Percentiles rank a stretch among this genome's conserved stretches.
These are phyloP conservation scores for Penicillium sp. DNA, from an alignment of 2,329 filamentous ascomycete genomes.

Conservation along the genomic window DNA sequence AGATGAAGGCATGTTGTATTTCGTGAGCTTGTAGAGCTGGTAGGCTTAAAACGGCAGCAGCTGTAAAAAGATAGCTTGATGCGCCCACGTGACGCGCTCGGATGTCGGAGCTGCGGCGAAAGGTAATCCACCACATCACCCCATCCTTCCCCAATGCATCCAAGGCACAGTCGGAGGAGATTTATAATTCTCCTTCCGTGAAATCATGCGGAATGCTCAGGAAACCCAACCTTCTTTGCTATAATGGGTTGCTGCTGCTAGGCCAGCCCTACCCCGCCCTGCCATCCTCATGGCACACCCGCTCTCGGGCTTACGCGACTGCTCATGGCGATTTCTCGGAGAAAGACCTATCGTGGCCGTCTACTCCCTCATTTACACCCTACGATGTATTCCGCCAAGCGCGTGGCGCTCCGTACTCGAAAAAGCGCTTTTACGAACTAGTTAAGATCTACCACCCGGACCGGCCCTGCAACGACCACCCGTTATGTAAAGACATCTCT, in stretches of 20 bases:
- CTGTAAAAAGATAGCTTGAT: neutral
- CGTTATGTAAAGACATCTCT: slow-evolving; percentile 55
- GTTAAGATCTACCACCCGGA: slow-evolving; percentile 98
- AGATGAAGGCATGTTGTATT: slow-evolving; percentile 32
- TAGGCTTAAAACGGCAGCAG: neutral
- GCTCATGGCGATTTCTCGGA: slow-evolving; percentile 35
- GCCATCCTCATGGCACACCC: slow-evolving; percentile 31
- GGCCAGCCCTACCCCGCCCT: slow-evolving; percentile 27
- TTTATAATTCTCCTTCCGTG: slow-evolving; percentile 25
- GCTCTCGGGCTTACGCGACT: slow-evolving; percentile 39
- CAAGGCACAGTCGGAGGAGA: slow-evolving; percentile 18
- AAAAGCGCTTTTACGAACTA: slow-evolving; percentile 83
- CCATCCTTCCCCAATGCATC: neutral
- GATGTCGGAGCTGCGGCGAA: slow-evolving; percentile 10
- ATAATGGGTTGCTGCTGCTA: slow-evolving; percentile 44
- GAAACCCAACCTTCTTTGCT: slow-evolving; percentile 48
- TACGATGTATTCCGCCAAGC: slow-evolving; percentile 82
- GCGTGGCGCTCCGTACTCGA: slow-evolving; percentile 73
- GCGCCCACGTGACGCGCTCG: slow-evolving; percentile 11
- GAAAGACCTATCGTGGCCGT: slow-evolving; percentile 47
- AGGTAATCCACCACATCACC: neutral
- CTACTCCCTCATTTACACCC: slow-evolving; percentile 64
- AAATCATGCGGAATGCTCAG: slow-evolving; percentile 53
- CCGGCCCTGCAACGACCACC: slow-evolving; percentile 54
- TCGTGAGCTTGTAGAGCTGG: neutral